phyloP scores from a whole-genome alignment of 129 eudicot genomes.

The Flaveria robusta region DNA sequence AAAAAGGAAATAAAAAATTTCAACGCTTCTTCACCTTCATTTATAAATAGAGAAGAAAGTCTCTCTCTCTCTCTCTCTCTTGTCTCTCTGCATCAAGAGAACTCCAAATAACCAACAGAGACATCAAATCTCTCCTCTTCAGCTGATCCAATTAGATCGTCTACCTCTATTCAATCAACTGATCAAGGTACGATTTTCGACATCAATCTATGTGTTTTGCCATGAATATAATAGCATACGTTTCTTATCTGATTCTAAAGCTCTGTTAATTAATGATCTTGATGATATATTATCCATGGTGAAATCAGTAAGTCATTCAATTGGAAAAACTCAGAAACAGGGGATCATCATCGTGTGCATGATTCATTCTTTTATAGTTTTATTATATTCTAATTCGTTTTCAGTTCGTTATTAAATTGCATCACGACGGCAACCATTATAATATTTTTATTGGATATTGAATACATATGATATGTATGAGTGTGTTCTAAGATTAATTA shows the following conservation, averaged over 20 bases:
- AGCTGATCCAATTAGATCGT: too few relatives aligned
- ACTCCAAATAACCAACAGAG: not conserved
- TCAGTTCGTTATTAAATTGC: not conserved
- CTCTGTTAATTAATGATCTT: not conserved
- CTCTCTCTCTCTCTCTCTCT: not conserved
- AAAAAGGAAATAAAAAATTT: not conserved
- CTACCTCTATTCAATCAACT: constrained; percentile 7
- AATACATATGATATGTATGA: not conserved
- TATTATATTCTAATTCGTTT: not conserved
- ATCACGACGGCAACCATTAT: not conserved
- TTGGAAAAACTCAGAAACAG: not conserved
- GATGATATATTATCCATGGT: not conserved
- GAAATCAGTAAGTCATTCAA: not conserved
- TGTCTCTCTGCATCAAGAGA: not conserved
- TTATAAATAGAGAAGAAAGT: not conserved
- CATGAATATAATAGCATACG: not conserved
- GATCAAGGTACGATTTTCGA: not conserved
- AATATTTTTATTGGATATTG: not conserved
- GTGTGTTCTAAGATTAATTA: not conserved
- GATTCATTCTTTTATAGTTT: not conserved
- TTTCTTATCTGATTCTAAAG: not conserved
- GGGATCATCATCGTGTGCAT: not conserved
- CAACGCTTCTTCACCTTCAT: not conserved
- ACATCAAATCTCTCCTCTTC: not conserved
- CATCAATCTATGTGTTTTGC: not conserved